Conservation (phyloP, 2,329 filamentous ascomycete species). For the Beauveria sp. region DNA sequence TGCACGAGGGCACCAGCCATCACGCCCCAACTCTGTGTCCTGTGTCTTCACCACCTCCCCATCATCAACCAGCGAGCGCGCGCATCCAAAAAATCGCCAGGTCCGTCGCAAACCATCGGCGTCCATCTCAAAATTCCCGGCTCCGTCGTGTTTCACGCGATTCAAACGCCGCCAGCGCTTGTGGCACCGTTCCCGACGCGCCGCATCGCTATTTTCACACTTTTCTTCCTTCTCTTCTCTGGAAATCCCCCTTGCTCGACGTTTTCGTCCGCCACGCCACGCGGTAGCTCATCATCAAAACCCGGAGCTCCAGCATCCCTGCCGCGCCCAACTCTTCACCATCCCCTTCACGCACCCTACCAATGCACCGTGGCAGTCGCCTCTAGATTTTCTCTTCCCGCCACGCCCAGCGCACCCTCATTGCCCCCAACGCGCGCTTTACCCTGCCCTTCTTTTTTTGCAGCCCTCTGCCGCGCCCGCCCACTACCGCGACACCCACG, state of each 20-base stretch:
- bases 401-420: conserved; percentile 3
- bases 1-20: conserved; percentile 37
- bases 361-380: conserved; percentile 5
- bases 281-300: conserved; percentile 14
- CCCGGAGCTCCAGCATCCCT: conserved; percentile 4
- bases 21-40: conserved; percentile 42
- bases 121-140: conserved; percentile 46
- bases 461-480: not conserved
- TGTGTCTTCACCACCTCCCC: conserved; percentile 47
- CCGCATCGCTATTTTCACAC: conserved; percentile 32
- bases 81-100: conserved; percentile 56
- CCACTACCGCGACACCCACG: conserved; percentile 1
- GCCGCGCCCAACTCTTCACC: conserved; percentile 6
- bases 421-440: conserved; percentile 6
- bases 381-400: not conserved
- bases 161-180: conserved; percentile 40
- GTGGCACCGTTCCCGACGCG: conserved; percentile 34
- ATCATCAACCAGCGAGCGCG: conserved; percentile 45
- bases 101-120: conserved; percentile 52
- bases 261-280: conserved; percentile 12
- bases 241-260: conserved; percentile 20
- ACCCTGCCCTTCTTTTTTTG: conserved; percentile 14
- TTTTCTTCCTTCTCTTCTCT: conserved; percentile 33
- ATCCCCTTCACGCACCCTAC: conserved; percentile 2
- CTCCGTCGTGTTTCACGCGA: conserved; percentile 47